Evolutionary conservation across 192 early-diverging fungal genomes (phyloP), one percentile per base, ranked within the genome.

Genomic region (Mortierella antarctica): DNA sequence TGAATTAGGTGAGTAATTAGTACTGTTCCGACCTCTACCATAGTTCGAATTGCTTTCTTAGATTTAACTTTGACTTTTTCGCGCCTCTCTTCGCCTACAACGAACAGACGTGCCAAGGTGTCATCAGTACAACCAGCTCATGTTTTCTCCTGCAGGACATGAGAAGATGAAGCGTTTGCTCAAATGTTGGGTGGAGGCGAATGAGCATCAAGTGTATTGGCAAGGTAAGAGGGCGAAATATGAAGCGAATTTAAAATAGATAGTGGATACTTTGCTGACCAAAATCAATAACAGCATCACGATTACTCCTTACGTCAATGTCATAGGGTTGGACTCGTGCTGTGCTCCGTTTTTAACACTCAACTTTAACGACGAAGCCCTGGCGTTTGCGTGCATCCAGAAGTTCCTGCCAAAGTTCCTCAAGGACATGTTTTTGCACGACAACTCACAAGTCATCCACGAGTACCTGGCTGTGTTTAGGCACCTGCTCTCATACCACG

Each of bases 301-400:
- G 7, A 58, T 31, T 7, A 1, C 21, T 40, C 57, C 39, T 39
- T 58, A 18, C 54, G 20, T 58, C 14, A 40, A 52, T 44, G 40
- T 41, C 14, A 13, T 71, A 90, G 89, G 93, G 0, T 76, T 95
- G 53, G 93, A 94, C 76, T 94, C 92, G 2, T 69, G 94, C 6
- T 88, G 88, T 67, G 93, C 94, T 6, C 91, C 91, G 2, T 95
- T 95, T 68, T 63, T 95, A 55, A 87, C 90, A 2, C 72, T 95
- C 15, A 92, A 93, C 59, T 95, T 93, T 64, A 89, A 91, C 68
- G 85, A 94, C 51, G 94, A 95, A 67, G 88, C 89, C 1, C 69
- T 93, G 15, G 91, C 92, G 12, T 94, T 92, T 84, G 69, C 84
- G 7, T 92, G 89, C 68, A 70, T 94, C 15, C 84, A 89, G 65